Conservation (phyloP, 2,329 filamentous ascomycete species). For the Stemphylium lycopersici region DNA sequence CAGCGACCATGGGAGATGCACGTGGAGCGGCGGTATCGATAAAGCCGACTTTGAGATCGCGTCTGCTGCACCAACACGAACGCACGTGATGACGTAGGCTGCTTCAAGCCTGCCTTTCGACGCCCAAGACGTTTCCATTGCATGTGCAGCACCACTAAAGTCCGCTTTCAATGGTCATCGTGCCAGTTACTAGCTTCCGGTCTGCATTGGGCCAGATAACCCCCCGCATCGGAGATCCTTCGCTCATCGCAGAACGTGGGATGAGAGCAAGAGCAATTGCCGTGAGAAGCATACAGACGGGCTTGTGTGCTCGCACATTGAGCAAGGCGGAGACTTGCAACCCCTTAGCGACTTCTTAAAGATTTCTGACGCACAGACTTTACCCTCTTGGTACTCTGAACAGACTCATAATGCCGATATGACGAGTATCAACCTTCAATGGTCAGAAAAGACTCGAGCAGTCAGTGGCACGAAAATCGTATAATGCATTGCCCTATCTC, state of each 20-base stretch:
- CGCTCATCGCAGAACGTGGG: not conserved
- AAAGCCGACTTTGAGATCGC: not conserved
- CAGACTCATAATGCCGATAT: too few species aligned
- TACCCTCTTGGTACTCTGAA: too few species aligned
- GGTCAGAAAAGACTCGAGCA: not conserved
- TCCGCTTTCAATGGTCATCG: not conserved
- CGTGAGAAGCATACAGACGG: not conserved
- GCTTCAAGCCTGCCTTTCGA: not conserved
- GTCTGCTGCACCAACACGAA: conserved; percentile 3
- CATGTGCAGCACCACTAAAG: not conserved
- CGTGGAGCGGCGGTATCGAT: conserved; percentile 6
- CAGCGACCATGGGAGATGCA: not conserved
- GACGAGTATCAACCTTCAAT: not conserved
- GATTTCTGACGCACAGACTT: too few species aligned
- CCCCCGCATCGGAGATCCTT: not conserved
- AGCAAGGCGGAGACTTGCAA: not conserved
- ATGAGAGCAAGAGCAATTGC: not conserved
- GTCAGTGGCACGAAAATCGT: too few species aligned
- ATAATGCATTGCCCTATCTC: too few species aligned
- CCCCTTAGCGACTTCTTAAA: too few species aligned
- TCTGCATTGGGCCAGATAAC: not conserved
- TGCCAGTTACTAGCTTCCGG: not conserved
- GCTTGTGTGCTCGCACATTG: not conserved
- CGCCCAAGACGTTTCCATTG: not conserved
- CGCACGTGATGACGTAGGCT: conserved; percentile 18